Percentiles rank a stretch among this genome's conserved stretches.
phyloP scores from a whole-genome alignment of 2,329 filamentous ascomycete species.

The Paraphaeosphaeria sporulosa region DNA sequence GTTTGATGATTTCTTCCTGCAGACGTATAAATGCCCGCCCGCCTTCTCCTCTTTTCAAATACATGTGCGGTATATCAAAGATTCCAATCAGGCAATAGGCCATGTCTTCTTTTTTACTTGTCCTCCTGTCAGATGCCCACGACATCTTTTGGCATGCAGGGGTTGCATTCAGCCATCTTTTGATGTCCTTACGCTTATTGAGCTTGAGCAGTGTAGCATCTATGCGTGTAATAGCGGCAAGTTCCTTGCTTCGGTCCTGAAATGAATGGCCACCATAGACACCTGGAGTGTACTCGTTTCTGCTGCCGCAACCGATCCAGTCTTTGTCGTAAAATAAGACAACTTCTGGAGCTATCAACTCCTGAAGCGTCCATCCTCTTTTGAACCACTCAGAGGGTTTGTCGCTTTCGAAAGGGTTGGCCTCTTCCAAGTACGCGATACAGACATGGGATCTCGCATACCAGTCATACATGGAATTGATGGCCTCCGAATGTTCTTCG shows the following conservation, averaged over 20 bases:
- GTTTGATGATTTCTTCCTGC: constrained; percentile 21
- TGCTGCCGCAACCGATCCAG: background rate
- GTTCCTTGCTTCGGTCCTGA: background rate
- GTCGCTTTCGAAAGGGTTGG: background rate
- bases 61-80: constrained; percentile 27
- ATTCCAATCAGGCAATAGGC: constrained; percentile 35
- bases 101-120: constrained; percentile 28
- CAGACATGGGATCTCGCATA: constrained; percentile 20
- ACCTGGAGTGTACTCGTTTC: background rate
- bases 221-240: background rate
- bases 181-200: constrained; percentile 2
- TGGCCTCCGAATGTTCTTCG: constrained; percentile 17
- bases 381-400: constrained; percentile 15
- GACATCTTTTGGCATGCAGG: constrained; percentile 19
- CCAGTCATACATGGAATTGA: constrained; percentile 25
- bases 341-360: constrained; percentile 20
- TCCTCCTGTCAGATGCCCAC: constrained; percentile 29
- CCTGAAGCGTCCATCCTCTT: constrained; percentile 28
- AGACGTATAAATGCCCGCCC: constrained; percentile 18
- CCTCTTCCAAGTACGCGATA: constrained; percentile 20
- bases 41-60: constrained; percentile 26
- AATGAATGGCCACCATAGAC: background rate
- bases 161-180: background rate
- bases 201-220: background rate
- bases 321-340: constrained; percentile 13